Evolutionary conservation across 2,329 filamentous ascomycete species (phyloP).

Genomic region (Aspergillus ochraceus): DNA sequence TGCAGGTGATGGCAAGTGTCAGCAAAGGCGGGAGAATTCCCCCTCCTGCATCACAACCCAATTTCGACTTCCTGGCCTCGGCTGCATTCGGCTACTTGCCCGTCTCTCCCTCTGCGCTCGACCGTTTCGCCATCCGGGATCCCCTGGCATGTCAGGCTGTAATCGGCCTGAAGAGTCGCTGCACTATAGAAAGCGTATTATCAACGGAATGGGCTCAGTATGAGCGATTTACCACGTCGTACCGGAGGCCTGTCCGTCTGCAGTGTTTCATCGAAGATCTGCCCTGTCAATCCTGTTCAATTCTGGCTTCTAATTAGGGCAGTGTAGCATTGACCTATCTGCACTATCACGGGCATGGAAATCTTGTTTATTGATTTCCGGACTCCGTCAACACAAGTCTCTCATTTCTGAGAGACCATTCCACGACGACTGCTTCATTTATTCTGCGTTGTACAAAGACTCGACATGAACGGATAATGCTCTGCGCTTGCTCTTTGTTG

Average conservation of each 20-base stretch:
- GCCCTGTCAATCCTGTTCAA: neutral
- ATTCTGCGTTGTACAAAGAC: neutral
- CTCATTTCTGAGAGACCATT: neutral
- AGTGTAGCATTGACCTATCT: neutral
- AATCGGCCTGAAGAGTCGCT: neutral
- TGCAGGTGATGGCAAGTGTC: constrained; percentile 4
- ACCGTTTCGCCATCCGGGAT: neutral
- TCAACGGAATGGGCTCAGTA: neutral
- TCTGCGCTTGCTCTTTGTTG: neutral
- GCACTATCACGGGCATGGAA: too few species aligned
- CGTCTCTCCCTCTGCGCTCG: neutral
- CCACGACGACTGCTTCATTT: neutral
- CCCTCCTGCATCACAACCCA: neutral
- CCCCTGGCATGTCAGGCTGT: neutral
- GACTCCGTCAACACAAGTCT: too few species aligned
- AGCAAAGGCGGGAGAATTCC: neutral
- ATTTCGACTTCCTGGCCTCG: neutral
- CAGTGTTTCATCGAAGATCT: neutral
- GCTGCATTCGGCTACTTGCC: neutral
- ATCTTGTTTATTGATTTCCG: too few species aligned
- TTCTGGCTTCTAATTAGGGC: neutral
- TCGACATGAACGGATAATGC: neutral
- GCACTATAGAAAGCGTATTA: neutral
- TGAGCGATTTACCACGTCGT: neutral
- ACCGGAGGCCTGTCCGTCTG: neutral